These are phyloP conservation scores for Gentiana macrophylla DNA, from an alignment of 257 asterid species.

Conservation along the genomic window DNA sequence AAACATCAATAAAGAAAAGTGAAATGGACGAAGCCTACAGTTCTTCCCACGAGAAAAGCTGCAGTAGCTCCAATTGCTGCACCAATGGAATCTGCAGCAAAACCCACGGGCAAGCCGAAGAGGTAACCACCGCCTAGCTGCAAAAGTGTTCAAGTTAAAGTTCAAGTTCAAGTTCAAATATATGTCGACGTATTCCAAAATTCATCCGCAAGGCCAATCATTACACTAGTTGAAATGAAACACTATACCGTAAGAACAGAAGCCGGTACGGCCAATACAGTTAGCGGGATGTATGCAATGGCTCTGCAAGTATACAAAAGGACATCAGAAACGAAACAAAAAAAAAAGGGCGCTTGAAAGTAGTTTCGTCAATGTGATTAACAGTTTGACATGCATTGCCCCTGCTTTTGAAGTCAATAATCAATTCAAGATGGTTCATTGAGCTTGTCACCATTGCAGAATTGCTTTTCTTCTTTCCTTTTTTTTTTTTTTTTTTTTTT, in stretches of 20 bases:
- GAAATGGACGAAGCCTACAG: constrained; percentile 36
- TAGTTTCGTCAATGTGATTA: neutral
- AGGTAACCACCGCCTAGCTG: constrained; percentile 99
- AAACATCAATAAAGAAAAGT: neutral
- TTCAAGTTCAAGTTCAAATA: too few species aligned
- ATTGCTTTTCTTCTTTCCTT: too few species aligned
- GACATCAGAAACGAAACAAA: constrained; percentile 6
- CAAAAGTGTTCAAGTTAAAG: constrained; percentile 4
- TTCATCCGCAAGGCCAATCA: too few species aligned
- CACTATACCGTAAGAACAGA: constrained; percentile 75
- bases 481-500: too few species aligned
- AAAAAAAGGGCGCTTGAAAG: neutral
- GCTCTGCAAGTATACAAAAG: constrained; percentile 49
- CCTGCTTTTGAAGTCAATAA: neutral
- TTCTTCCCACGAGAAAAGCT: constrained; percentile 94
- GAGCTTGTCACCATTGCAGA: too few species aligned
- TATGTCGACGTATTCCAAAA: too few species aligned
- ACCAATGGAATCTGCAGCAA: constrained; percentile 91
- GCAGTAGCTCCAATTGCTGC: constrained; percentile 94
- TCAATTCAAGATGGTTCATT: neutral
- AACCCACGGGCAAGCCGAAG: constrained; percentile 94
- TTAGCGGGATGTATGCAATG: constrained; percentile 85
- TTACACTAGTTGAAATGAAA: too few species aligned
- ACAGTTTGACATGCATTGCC: neutral
- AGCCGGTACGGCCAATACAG: constrained; percentile 96